phyloP scores from a whole-genome alignment of 441 rosid genomes.

The Syzygium syzygioides region DNA sequence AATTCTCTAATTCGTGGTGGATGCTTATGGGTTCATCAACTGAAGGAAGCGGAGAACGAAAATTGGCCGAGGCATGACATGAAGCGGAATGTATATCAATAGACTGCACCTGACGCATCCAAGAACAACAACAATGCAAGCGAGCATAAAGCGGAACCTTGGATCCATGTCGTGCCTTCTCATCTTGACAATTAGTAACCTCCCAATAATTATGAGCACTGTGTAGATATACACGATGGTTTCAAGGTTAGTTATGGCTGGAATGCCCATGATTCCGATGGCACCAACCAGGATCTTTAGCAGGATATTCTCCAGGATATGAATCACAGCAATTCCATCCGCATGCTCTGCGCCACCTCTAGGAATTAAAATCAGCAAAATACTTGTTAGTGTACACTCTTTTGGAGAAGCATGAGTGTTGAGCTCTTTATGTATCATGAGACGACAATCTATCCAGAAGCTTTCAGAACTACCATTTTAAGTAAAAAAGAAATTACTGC shows the following conservation, averaged over 20 bases:
- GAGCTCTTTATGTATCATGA: no score
- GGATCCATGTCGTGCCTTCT: neutral
- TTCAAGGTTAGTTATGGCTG: no score
- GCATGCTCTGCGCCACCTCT: neutral
- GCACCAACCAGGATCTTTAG: no score
- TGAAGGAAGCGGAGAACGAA: rapidly evolving
- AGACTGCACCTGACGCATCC: neutral
- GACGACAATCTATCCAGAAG: neutral
- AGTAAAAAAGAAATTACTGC: no score
- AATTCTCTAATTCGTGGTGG: rapidly evolving
- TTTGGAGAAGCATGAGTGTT: neutral
- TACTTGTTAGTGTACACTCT: neutral
- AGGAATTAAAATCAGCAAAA: neutral
- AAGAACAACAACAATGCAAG: no score
- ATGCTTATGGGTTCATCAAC: rapidly evolving
- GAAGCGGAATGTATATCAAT: neutral
- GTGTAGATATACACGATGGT: rapidly evolving
- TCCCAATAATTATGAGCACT: no score
- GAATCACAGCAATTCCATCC: rapidly evolving
- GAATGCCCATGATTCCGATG: no score
- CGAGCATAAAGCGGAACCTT: rapidly evolving
- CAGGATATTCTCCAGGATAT: rapidly evolving
- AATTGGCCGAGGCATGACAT: neutral
- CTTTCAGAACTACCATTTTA: no score
- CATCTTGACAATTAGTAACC: neutral